Conservation (phyloP, 208 protist genomes). For the Leishmania turanica region DNA sequence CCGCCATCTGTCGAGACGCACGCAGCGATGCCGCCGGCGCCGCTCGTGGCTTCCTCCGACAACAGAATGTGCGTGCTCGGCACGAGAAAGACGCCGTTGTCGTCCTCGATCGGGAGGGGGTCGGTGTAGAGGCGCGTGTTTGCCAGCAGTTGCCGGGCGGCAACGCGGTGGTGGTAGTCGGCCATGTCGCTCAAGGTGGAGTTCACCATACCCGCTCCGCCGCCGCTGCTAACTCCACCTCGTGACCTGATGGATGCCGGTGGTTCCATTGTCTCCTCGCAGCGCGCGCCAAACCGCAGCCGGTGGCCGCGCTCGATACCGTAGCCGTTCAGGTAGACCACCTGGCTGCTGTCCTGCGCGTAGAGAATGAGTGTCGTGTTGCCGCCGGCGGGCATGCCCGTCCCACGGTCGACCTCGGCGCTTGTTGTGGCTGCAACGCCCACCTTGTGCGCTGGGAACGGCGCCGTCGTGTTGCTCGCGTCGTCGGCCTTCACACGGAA, state of each 20-base stretch:
- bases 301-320: conserved; percentile 59
- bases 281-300: conserved; percentile 65
- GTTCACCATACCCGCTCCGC: neutral
- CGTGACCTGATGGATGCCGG: neutral
- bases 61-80: conserved; percentile 38
- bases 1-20: conserved; percentile 64
- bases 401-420: conserved; percentile 14
- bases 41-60: conserved; percentile 27
- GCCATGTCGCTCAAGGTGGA: neutral
- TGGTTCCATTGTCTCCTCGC: conserved; percentile 37
- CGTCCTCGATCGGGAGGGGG: conserved; percentile 63
- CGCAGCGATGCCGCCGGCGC: conserved; percentile 18
- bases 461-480: conserved; percentile 63
- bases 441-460: conserved; percentile 34
- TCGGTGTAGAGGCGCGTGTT: conserved; percentile 59
- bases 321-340: conserved; percentile 77
- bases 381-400: conserved; percentile 45
- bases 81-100: conserved; percentile 61
- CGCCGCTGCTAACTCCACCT: neutral
- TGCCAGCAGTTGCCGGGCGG: conserved; percentile 33
- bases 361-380: conserved; percentile 62
- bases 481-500: conserved; percentile 63
- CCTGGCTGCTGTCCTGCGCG: conserved; percentile 52
- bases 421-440: conserved; percentile 11
- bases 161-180: conserved; percentile 18